Conservation (phyloP, 2,329 filamentous ascomycete species). For the Ambrosiella cleistominuta region DNA sequence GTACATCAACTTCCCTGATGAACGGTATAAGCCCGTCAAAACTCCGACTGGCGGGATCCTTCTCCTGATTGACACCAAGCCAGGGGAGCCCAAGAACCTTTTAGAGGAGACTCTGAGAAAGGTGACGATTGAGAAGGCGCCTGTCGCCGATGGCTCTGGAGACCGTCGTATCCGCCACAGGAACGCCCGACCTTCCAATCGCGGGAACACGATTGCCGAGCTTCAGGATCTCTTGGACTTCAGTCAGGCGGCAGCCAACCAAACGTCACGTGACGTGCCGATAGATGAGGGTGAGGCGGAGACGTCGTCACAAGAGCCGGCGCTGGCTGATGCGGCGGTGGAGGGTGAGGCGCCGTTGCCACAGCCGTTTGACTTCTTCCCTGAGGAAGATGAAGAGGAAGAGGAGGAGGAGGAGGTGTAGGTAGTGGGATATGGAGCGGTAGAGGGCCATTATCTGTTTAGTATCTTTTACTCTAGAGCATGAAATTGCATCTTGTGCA, state of each 20-base stretch:
- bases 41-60: constrained; percentile 89
- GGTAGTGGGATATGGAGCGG: background rate
- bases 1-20: constrained; percentile 81
- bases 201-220: constrained; percentile 14
- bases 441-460: background rate
- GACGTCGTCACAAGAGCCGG: background rate
- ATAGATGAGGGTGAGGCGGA: background rate
- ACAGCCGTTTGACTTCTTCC: constrained; percentile 52
- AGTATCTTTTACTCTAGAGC: background rate
- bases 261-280: background rate
- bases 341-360: constrained; percentile 56
- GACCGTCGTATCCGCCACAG: constrained; percentile 11
- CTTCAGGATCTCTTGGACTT: background rate
- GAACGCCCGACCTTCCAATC: background rate
- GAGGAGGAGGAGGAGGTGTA: background rate
- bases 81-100: constrained; percentile 59
- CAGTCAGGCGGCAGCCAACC: background rate
- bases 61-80: constrained; percentile 70
- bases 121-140: constrained; percentile 43
- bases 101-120: constrained; percentile 92
- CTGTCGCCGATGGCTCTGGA: constrained; percentile 28
- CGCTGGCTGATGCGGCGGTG: constrained; percentile 62
- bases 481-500: too few species aligned
- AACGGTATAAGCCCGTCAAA: constrained; percentile 79
- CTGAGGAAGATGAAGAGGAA: constrained; percentile 2